Evolutionary conservation across 2,329 filamentous ascomycete species (phyloP), one percentile per base, ranked within the genome.

Genomic region (Verticillium nonalfalfae): DNA sequence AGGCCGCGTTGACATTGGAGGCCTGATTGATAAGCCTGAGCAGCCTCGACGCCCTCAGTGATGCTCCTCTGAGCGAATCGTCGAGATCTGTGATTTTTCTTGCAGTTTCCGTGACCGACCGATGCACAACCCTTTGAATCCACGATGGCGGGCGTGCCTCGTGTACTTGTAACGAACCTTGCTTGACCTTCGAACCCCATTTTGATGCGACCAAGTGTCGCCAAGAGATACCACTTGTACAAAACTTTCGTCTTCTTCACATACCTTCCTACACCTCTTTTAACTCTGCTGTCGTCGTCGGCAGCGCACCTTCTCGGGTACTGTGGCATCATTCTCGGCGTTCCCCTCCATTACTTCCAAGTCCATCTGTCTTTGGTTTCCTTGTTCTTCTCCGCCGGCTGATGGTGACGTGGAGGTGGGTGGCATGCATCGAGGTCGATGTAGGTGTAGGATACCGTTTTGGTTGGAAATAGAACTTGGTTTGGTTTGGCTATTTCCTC

Each of bases 1-100:
- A 18, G 73, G 78, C 40, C 80, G 85, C 15, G 81, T 88, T 57
- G 84, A 86, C 67, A 88, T 88, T 64, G 83, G 80, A 11, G 85
- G 85, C 1, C 77, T 85, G 68, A 84, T 90, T 68, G 86, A 85
- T 66, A 84, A 79, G 72, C 79, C 82, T 31, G 81, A 81, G 66
- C 77, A 65, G 40, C 71, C 66, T 57, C 71, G 65, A 64, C 68
- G 66, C 57, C 63, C 67, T 34, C 66, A 68, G 64, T 74, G 67
- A 65, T 40, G 66, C 21, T 21, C 40, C 40, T 50, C 40, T 50
- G 40, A 21, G 40, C n/a, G 40, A 26, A 10, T 7, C 18, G n/a
- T 21, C 4, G n/a, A n/a, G 39, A 15, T 11, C 39, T 40, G 39
- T 40, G 26, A 26, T 26, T 26, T 26, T 26, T 40, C 6, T 14